Evolutionary conservation across 73 alveolate genomes (phyloP), one percentile per base, ranked within the genome.

Genomic region (Stentor roeselii): DNA sequence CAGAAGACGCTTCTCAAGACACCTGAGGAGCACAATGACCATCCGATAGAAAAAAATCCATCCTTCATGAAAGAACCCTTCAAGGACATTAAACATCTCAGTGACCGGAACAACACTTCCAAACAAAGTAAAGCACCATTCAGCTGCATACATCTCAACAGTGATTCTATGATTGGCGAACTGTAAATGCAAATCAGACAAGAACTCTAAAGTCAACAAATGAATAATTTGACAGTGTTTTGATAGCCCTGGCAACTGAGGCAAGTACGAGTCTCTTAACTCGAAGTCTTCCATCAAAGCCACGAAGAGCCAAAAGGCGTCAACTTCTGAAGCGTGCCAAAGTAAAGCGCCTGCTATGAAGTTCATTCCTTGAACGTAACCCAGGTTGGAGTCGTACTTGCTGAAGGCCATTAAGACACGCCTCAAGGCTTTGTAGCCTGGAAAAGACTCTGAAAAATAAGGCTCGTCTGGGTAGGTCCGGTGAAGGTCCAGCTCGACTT

Each of bases 291-390:
- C 98, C 60, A 94, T 88, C 1, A 94, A 77, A n/a, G 96, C 77
- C 32, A 87, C 96, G 67, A 94, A 92, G 11, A 95, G 78, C 98
- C 99, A 95, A 86, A 95, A 95, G 15, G 97, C 92, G 74, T 93
- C 86, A 77, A 88, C 92, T 50, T 95, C 99, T 60, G 86, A 91
- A 58, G 97, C 88, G 87, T 95, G 98, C 78, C 40, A 93, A 76
- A 95, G 90, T 32, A 95, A 90, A 60, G 96, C 88, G 0, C 97
- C 99, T 21, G 88, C 97, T 32, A 95, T 93, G 76, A 95, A 95
- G 84, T 95, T 95, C 99, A 95, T 95, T 2, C 99, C 99, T 75
- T 94, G 95, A 41, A 90, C 96, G 86, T 94, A 94, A 36, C 95
- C 78, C 3, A 88, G 83, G 27, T 86, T 38, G 59, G 41, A 74